These are phyloP conservation scores for Crucihimalaya himalaica DNA, from an alignment of 345 rosid genomes.

Conservation along the genomic window DNA sequence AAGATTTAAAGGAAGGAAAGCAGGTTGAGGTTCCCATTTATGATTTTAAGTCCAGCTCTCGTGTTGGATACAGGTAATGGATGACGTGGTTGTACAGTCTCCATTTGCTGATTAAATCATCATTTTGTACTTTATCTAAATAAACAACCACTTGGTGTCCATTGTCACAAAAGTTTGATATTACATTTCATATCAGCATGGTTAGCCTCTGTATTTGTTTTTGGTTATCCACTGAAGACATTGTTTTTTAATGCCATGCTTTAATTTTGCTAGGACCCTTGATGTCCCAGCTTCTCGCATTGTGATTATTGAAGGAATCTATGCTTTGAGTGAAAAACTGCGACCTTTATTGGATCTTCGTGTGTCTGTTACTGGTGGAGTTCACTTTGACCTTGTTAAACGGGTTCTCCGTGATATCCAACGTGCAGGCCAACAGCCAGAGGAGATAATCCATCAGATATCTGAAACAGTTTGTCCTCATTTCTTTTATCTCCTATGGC, in stretches of 20 bases:
- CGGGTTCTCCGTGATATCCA: conserved; percentile 96
- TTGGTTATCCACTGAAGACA: not conserved
- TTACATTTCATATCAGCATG: not conserved
- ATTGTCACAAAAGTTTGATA: conserved; percentile 22
- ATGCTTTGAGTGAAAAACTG: conserved; percentile 89
- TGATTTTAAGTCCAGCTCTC: conserved; percentile 93
- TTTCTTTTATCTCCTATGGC: not conserved
- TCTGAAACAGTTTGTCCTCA: conserved; percentile 80
- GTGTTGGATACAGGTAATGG: conserved; percentile 84
- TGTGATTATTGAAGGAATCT: conserved; percentile 92
- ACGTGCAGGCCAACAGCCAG: conserved; percentile 97
- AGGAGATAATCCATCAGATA: conserved; percentile 96
- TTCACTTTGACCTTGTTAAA: conserved; percentile 99
- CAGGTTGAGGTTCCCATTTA: conserved; percentile 83
- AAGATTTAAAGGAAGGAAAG: conserved; percentile 81
- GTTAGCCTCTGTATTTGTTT: not conserved
- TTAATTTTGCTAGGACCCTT: conserved; percentile 60
- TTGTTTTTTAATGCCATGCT: conserved; percentile 26
- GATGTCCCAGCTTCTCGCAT: conserved; percentile 92
- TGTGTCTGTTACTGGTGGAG: conserved; percentile 92
- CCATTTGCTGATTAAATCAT: not conserved
- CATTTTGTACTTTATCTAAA: not conserved
- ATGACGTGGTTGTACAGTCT: not conserved
- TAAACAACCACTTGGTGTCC: not conserved
- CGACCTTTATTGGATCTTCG: conserved; percentile 87